phyloP scores from a whole-genome alignment of 2,329 filamentous ascomycete genomes.

The Aspergillus pseudoviridinutans region DNA sequence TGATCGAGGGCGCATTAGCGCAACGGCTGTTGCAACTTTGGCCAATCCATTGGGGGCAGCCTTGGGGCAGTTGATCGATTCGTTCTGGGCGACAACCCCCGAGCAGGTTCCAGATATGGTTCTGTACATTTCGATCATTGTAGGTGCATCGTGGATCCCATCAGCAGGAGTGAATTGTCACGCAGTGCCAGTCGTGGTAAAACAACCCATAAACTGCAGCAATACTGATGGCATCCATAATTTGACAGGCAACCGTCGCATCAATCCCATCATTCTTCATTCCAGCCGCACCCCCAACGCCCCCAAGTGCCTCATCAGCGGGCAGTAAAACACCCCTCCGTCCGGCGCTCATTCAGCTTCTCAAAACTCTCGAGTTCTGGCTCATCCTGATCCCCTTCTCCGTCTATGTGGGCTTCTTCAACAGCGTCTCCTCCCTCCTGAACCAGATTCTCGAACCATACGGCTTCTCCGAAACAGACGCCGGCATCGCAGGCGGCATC shows the following conservation, averaged over 20 bases:
- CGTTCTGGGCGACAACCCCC: conserved; percentile 64
- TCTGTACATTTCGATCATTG: conserved; percentile 78
- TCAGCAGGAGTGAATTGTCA: not conserved
- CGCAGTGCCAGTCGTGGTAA: not conserved
- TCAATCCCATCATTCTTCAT: conserved; percentile 77
- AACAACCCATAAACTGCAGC: not conserved
- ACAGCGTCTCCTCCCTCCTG: conserved; percentile 79
- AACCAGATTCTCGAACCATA: conserved; percentile 89
- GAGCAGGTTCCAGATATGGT: conserved; percentile 74
- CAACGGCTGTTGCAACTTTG: conserved; percentile 78
- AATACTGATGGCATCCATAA: not conserved
- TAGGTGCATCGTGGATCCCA: conserved; percentile 42
- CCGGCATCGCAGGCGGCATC: conserved; percentile 83
- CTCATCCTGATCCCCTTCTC: conserved; percentile 76
- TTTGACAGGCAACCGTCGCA: conserved; percentile 55
- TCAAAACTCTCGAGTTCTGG: conserved; percentile 67
- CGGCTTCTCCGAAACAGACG: conserved; percentile 75
- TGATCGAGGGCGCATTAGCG: conserved; percentile 73
- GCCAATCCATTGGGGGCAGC: conserved; percentile 90
- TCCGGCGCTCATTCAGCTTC: conserved; percentile 52
- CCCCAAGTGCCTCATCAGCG: conserved; percentile 64
- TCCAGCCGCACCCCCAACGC: conserved; percentile 70
- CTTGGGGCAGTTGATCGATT: conserved; percentile 79
- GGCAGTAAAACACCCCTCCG: conserved; percentile 52
- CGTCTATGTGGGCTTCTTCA: conserved; percentile 89